phyloP scores from a whole-genome alignment of 2,329 filamentous ascomycete species.

The Drechmeria coniospora region DNA sequence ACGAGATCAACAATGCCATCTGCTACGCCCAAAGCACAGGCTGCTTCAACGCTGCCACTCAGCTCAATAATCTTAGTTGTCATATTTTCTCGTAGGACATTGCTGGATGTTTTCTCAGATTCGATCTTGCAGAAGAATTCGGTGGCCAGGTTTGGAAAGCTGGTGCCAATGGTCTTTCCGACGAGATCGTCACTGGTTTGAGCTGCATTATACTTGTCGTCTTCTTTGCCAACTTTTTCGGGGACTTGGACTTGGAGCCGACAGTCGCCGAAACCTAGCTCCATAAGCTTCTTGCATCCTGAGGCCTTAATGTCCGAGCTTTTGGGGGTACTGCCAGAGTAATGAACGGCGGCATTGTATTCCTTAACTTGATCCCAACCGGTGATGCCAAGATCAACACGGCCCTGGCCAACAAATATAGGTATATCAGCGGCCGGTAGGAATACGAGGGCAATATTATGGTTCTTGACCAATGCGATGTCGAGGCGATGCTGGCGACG shows the following conservation, averaged over 20 bases:
- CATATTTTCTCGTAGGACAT: slow-evolving; percentile 34
- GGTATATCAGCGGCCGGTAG: slow-evolving; percentile 94
- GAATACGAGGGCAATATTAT: slow-evolving; percentile 89
- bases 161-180: slow-evolving; percentile 88
- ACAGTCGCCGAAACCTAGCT: slow-evolving; percentile 81
- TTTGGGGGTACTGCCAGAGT: slow-evolving; percentile 29
- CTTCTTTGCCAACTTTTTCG: slow-evolving; percentile 61
- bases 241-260: slow-evolving; percentile 96
- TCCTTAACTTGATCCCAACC: slow-evolving; percentile 86
- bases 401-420: slow-evolving; percentile 89
- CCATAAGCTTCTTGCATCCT: slow-evolving; percentile 73
- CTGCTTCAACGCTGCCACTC: slow-evolving; percentile 92
- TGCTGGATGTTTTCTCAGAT: slow-evolving; percentile 17
- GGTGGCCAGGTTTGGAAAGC: slow-evolving; percentile 29
- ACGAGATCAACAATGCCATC: slow-evolving; percentile 97
- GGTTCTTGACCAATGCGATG: slow-evolving; percentile 94
- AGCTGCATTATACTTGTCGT: too few relatives aligned
- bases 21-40: slow-evolving; percentile 86
- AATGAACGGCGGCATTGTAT: slow-evolving; percentile 53
- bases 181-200: slow-evolving; percentile 65
- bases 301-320: slow-evolving; percentile 33
- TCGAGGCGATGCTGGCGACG: slow-evolving; percentile 87
- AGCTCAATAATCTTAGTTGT: slow-evolving; percentile 85
- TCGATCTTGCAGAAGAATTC: not conserved
- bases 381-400: slow-evolving; percentile 87